Percentiles rank a stretch among this genome's conserved stretches.
Evolutionary conservation across 2,329 filamentous ascomycete species (phyloP).

Genomic region (Blastomyces gilchristii): DNA sequence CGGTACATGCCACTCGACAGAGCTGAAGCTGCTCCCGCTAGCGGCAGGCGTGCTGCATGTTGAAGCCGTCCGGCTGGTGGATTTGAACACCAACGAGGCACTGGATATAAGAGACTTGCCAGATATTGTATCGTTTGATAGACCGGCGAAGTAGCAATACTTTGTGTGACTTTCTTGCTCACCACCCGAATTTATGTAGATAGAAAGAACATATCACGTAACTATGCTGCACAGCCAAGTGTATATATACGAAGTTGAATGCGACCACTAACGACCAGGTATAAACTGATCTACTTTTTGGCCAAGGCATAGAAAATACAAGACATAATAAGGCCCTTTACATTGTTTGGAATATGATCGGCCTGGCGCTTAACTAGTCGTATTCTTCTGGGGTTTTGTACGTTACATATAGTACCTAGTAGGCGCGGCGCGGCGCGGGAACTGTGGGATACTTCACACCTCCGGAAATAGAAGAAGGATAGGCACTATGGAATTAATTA

Average conservation of each 20-base stretch:
- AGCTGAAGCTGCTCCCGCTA: constrained; percentile 46
- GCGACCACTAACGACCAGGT: not conserved
- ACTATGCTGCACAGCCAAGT: too few species aligned
- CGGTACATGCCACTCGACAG: constrained; percentile 46
- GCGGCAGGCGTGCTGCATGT: constrained; percentile 42
- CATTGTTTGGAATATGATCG: not conserved
- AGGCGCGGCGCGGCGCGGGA: too few species aligned
- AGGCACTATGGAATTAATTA: not conserved
- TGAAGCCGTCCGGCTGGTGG: constrained; percentile 45
- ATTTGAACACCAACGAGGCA: constrained; percentile 46
- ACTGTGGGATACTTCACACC: too few species aligned
- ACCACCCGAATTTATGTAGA: not conserved
- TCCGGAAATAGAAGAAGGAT: not conserved
- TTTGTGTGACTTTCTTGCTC: not conserved
- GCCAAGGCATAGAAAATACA: not conserved
- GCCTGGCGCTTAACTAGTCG: not conserved
- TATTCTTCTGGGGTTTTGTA: not conserved
- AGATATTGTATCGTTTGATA: constrained; percentile 40
- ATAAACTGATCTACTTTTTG: not conserved
- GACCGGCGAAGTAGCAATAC: not conserved
- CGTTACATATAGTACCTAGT: too few species aligned
- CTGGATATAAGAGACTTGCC: constrained; percentile 49
- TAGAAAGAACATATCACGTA: not conserved
- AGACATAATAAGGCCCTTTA: not conserved
- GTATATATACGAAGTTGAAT: not conserved